Conservation (phyloP, 2,329 filamentous ascomycete species). For the Furcasterigmium furcatum region DNA sequence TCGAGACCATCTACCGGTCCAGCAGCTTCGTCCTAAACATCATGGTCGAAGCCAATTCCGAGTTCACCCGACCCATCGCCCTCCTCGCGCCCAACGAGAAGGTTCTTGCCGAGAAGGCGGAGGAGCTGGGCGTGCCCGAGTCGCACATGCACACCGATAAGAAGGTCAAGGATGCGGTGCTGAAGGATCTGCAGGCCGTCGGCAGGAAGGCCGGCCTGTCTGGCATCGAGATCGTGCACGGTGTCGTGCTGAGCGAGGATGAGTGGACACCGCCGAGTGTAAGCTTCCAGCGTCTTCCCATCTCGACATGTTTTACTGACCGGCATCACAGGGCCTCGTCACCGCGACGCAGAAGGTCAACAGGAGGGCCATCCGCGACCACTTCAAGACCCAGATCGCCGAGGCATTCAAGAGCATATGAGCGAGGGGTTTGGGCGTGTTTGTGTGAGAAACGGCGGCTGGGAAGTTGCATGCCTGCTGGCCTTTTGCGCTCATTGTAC, state of each 20-base stretch:
- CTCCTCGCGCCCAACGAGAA: constrained; percentile 71
- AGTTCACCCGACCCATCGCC: constrained; percentile 76
- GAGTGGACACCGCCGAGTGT: constrained; percentile 87
- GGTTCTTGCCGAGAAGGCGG: constrained; percentile 56
- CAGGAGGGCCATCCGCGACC: constrained; percentile 46
- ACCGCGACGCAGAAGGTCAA: constrained; percentile 63
- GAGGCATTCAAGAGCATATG: constrained; percentile 25
- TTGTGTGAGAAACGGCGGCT: too few relatives aligned
- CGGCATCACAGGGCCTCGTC: constrained; percentile 45
- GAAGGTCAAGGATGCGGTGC: constrained; percentile 58
- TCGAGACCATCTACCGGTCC: constrained; percentile 87
- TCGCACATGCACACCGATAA: constrained; percentile 64
- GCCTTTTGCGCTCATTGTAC: too few relatives aligned
- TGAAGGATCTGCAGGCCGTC: constrained; percentile 65
- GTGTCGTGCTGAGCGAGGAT: constrained; percentile 76
- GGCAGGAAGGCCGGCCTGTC: constrained; percentile 65
- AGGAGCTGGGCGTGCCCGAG: constrained; percentile 60
- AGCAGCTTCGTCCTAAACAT: constrained; percentile 78
- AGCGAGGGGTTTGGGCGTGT: too few relatives aligned
- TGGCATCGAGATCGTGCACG: constrained; percentile 71
- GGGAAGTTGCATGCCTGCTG: too few relatives aligned
- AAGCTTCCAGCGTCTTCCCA: constrained; percentile 35
- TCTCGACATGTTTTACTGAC: constrained; percentile 10
- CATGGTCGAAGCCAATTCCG: constrained; percentile 77
- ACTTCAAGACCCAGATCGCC: constrained; percentile 50